These are phyloP conservation scores for Neofusicoccum ribis DNA, from an alignment of 2,329 filamentous ascomycete genomes.

Conservation along the genomic window DNA sequence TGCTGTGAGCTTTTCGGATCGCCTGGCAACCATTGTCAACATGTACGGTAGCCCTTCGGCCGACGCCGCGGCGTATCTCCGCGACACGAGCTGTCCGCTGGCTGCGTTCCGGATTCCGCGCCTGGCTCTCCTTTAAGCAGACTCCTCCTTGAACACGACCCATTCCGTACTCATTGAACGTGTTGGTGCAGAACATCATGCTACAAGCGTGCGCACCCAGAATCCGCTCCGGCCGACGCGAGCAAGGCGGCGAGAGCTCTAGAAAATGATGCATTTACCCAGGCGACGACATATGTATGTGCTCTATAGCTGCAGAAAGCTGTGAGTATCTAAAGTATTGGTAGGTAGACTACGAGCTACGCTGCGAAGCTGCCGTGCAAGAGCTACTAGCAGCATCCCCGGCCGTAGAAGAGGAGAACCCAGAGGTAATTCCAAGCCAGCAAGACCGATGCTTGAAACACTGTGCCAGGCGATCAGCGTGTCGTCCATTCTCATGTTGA, in stretches of 20 bases:
- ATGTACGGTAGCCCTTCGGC: constrained; percentile 40
- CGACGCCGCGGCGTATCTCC: not conserved
- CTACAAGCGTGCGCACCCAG: constrained; percentile 48
- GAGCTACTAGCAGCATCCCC: not conserved
- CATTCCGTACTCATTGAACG: constrained; percentile 1
- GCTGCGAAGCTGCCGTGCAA: constrained; percentile 23
- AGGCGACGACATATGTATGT: constrained; percentile 58
- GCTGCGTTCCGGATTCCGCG: not conserved
- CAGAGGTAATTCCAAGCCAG: constrained; percentile 1
- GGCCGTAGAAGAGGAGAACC: not conserved
- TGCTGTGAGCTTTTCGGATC: constrained; percentile 46
- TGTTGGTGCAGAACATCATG: constrained; percentile 46
- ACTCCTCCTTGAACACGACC: not conserved
- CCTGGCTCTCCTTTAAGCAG: not conserved
- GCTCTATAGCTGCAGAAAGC: constrained; percentile 1
- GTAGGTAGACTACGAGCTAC: constrained; percentile 37
- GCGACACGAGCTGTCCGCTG: not conserved
- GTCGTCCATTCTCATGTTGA: not conserved
- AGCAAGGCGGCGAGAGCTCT: constrained; percentile 62
- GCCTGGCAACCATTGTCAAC: constrained; percentile 46
- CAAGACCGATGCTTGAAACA: not conserved
- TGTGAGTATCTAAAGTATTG: constrained; percentile 25
- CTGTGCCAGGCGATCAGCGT: not conserved
- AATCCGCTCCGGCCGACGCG: constrained; percentile 49
- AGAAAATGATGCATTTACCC: constrained; percentile 65